These are phyloP conservation scores for Helianthus tuberosus DNA, from an alignment of 129 eudicot genomes.

Conservation along the genomic window DNA sequence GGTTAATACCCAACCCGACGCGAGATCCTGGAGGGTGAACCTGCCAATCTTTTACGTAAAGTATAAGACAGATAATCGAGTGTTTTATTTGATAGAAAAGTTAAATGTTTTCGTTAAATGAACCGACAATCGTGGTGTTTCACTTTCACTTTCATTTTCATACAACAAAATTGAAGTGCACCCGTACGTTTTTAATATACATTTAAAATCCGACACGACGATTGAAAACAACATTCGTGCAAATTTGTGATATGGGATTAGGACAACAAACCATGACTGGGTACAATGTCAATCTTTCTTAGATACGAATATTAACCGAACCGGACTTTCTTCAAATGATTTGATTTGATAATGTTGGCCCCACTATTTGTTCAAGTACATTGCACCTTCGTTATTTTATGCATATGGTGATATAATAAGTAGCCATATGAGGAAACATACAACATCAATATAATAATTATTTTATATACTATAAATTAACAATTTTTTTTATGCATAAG, in stretches of 20 bases:
- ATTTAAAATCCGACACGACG: background rate
- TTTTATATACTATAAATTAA: too few relatives aligned
- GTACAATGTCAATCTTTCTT: constrained; percentile 31
- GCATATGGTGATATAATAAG: too few relatives aligned
- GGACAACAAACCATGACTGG: constrained; percentile 37
- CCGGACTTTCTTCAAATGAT: constrained; percentile 10
- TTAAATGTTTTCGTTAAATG: background rate
- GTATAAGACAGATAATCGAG: background rate
- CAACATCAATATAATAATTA: background rate
- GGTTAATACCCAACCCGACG: too few relatives aligned
- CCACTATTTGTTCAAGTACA: constrained; percentile 35
- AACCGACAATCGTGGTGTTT: background rate
- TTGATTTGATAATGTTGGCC: constrained; percentile 30
- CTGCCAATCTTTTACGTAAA: background rate
- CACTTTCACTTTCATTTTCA: background rate
- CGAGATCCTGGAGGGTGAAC: too few relatives aligned
- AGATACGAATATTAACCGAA: constrained; percentile 20
- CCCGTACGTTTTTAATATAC: background rate
- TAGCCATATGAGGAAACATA: constrained; percentile 15
- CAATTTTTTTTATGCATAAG: too few relatives aligned
- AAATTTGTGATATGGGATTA: constrained; percentile 26
- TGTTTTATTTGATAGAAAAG: background rate
- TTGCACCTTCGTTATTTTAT: constrained; percentile 30
- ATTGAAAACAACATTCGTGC: constrained; percentile 19
- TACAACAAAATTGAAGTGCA: background rate